Base-by-base conservation (phyloP, 495 filamentous ascomycete genomes). In the Filosporella fistucella region DNA sequence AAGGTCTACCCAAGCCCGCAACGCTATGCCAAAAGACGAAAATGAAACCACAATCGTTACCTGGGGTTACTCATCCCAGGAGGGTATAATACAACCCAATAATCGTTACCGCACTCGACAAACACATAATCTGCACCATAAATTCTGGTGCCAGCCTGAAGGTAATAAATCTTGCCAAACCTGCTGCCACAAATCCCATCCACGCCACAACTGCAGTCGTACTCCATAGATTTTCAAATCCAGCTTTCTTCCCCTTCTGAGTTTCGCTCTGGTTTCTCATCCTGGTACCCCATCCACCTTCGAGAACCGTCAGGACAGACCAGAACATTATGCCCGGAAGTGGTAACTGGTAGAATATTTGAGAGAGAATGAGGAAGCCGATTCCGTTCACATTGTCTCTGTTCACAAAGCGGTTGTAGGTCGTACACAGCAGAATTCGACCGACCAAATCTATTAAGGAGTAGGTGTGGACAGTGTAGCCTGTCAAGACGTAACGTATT, bases 201-300 rank as follows among this genome's bases (percentile, higher is more conserved):
- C 45, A 48, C 1, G 30, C 21, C 4, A 48, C 45, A 14, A 48
- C 45, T 2, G 45, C 45, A 9, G 45, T 48, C 3, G 45, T 48
- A 1, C 21, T 28, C 45, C 45, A 48, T 4, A 48, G 34, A 20
- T 48, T 38, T 10, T 48, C 45, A 4, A 48, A 17, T 4, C 45
- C 45, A 11, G 45, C 45, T n/a, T 35, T 22, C 4, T 24, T 32
- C 18, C 34, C 45, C 45, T 48, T 48, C 4, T 25, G 45, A 13
- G 34, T 37, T 24, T 48, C 45, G 21, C 45, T 48, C 34, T 48
- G 45, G 29, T 48, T 48, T 2, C 63, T 56, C 61, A 63, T 63
- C 11, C 58, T 49, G 4, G 63, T 66, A 2, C 63, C 63, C 63
- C 63, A 66, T 20, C 61, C 61, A 34, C 55, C 59, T 28, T 66